phyloP scores from a whole-genome alignment of 306 rosid genomes.

The Erythrophleum fordii region DNA sequence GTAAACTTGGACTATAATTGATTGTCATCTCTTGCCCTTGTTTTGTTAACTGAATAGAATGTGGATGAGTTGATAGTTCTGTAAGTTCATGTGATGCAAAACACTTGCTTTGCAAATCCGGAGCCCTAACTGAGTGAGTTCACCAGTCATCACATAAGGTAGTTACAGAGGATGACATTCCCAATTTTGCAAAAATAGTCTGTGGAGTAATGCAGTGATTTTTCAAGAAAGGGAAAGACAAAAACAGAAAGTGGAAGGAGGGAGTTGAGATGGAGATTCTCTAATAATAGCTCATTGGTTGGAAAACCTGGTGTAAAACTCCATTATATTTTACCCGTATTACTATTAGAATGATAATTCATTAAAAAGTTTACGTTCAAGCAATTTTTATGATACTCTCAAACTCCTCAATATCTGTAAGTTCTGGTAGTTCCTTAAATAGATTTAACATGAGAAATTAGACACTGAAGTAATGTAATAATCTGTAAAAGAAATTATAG shows the following conservation, averaged over 20 bases:
- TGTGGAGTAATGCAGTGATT: not conserved
- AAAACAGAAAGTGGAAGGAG: not conserved
- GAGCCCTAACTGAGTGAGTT: not conserved
- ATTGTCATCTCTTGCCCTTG: slow-evolving; percentile 31
- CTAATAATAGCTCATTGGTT: not conserved
- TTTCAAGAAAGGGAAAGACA: not conserved
- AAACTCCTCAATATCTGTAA: not conserved
- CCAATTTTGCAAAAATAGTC: slow-evolving; percentile 13
- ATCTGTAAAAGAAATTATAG: not conserved
- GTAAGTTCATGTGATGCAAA: slow-evolving; percentile 15
- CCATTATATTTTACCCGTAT: not conserved
- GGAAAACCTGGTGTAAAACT: not conserved
- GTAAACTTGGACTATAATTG: slow-evolving; percentile 19
- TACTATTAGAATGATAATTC: not conserved
- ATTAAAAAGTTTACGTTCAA: not conserved
- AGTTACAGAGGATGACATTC: not conserved
- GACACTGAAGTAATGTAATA: no score
- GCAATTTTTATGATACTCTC: not conserved
- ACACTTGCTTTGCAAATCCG: slow-evolving; percentile 10
- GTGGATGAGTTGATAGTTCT: slow-evolving; percentile 27
- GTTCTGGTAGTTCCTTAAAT: not conserved
- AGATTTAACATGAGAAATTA: not conserved
- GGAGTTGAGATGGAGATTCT: not conserved
- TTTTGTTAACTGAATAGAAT: slow-evolving; percentile 15
- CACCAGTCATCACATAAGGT: slow-evolving; percentile 7